Evolutionary conservation across 345 rosid species (phyloP), one percentile per base, ranked within the genome.

Genomic region (Camelina laxa): DNA sequence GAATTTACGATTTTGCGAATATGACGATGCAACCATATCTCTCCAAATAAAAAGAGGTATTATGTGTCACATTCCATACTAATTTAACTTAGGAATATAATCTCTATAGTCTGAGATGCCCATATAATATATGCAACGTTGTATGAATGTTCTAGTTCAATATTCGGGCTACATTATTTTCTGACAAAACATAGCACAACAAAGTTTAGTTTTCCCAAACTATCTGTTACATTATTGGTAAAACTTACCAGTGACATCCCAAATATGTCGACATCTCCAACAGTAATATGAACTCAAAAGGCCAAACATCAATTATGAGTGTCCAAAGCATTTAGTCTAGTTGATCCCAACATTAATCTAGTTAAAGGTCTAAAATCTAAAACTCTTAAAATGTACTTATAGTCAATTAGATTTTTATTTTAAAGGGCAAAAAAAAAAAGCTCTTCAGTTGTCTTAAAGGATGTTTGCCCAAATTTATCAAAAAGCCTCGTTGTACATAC

Each of bases 11-110:
- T 54, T 51, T 54, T 62, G 75, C 75, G 59, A 76, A 21, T 21
- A 61, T 76, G 80, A 76, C 80, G 59, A 69, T 22, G 75, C 70
- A 62, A 44, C 33, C 70, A 69, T 76, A 61, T 61, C 70, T 49
- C 36, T 58, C 54, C 15, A 35, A 30, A 59, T 39, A 47, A 59
- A 67, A 57, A 67, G 53, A 57, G 2, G 41, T 38, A 9, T 38
- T 9, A 7, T 45, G 48, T 75, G 67, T 68, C 63, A 60, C 39
- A 68, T 75, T 68, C 69, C 21, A 69, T 74, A 75, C 74, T 75
- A 19, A 60, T 41, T 21, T 67, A 20, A 31, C 45, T 14, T 19
- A 1, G 7, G 47, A 67, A 67, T 48, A 48, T 27, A 27, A 27
- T 33, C 35, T 66, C 30, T 67, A 49, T 44, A 44, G 62, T 55